These are phyloP conservation scores for Sphagnum contortum DNA, from an alignment of 225 moss, liverwort and hornwort species.

Conservation along the genomic window DNA sequence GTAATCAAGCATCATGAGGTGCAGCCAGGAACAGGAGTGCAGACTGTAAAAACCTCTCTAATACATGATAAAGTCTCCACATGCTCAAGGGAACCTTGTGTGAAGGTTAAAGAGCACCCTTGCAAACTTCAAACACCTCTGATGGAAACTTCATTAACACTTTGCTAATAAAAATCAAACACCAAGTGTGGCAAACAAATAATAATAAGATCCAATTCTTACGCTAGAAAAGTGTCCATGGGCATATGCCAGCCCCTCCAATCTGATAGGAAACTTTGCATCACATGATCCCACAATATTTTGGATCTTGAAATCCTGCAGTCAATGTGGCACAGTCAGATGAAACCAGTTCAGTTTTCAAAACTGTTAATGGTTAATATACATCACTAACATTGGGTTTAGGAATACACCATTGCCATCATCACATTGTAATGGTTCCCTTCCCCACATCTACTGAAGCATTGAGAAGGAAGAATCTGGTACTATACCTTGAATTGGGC, in stretches of 20 bases:
- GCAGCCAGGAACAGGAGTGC: background rate
- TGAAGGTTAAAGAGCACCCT: background rate
- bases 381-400: background rate
- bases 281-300: slow-evolving; percentile 99
- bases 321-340: background rate
- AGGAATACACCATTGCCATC: background rate
- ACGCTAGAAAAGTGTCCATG: slow-evolving; percentile 99
- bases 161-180: background rate
- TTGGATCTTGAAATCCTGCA: slow-evolving; percentile 96
- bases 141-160: background rate
- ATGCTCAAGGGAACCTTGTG: background rate
- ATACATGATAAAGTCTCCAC: too few species aligned
- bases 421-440: background rate
- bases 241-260: slow-evolving; percentile 93
- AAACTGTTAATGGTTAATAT: background rate
- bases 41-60: background rate
- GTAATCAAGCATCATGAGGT: background rate
- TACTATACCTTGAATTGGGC: slow-evolving; percentile 85
- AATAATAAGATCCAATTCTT: slow-evolving; percentile 7
- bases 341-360: background rate
- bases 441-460: background rate
- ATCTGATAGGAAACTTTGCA: slow-evolving; percentile 89
- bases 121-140: background rate
- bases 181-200: too few species aligned
- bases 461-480: too few species aligned